Conservation (phyloP, 2,329 filamentous ascomycete species). For the Rachicladosporium sp. region DNA sequence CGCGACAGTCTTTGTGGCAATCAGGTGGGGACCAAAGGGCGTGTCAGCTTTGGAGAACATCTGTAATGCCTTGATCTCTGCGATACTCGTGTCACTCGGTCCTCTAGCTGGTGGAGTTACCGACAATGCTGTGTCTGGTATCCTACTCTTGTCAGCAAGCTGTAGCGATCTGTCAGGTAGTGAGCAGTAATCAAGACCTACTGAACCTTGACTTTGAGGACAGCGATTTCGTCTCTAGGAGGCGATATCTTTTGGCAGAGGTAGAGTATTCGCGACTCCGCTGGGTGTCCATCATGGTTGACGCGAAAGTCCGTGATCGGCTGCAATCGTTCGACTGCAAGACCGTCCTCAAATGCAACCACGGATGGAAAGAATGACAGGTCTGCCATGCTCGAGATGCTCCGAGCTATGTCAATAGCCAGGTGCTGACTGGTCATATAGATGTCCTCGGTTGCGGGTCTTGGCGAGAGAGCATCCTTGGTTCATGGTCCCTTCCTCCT, state of each 20-base stretch:
- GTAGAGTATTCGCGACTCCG: constrained; percentile 18
- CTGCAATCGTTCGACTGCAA: neutral
- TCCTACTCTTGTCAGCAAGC: too few species aligned
- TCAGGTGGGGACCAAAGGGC: constrained; percentile 14
- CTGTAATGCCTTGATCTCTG: constrained; percentile 16
- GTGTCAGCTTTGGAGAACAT: constrained; percentile 10
- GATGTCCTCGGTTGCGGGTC: too few species aligned
- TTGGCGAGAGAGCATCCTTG: too few species aligned
- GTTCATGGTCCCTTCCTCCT: too few species aligned
- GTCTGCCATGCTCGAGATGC: neutral
- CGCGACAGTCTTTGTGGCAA: constrained; percentile 11
- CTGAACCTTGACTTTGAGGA: constrained; percentile 23
- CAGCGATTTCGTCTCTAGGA: constrained; percentile 5
- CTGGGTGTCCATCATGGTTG: constrained; percentile 10
- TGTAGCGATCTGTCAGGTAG: too few species aligned
- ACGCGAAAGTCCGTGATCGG: constrained; percentile 22
- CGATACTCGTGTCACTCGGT: constrained; percentile 15
- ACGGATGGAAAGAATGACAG: neutral
- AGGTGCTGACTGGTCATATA: too few species aligned
- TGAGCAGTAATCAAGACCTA: too few species aligned
- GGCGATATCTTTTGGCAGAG: constrained; percentile 11
- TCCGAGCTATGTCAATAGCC: too few species aligned
- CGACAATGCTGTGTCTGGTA: too few species aligned
- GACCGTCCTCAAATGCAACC: neutral
- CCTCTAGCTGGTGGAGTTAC: constrained; percentile 10